Conservation (phyloP, 805 yeast species). For the Hanseniaspora lachancei region DNA sequence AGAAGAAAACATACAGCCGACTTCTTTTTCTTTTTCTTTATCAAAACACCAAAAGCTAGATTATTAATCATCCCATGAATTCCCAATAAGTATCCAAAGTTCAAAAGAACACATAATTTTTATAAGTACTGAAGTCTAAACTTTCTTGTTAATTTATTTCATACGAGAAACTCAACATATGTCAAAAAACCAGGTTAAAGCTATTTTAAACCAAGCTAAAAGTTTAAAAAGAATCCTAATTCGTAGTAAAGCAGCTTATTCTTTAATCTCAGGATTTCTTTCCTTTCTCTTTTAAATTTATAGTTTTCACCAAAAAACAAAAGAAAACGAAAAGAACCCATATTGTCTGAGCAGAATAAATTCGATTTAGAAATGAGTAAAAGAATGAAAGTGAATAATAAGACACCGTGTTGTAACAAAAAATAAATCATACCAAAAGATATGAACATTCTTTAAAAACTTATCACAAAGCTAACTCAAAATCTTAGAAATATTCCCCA, state of each 20-base stretch:
- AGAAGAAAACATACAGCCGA: not conserved
- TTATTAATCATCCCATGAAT: constrained; percentile 1
- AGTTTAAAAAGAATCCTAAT: not conserved
- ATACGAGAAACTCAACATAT: not conserved
- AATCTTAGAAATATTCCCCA: not conserved
- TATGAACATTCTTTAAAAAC: too few species aligned
- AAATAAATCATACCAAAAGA: too few species aligned
- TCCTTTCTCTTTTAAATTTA: too few species aligned
- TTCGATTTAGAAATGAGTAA: too few species aligned
- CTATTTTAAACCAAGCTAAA: not conserved
- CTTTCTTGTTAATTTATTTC: not conserved
- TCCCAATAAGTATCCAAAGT: not conserved
- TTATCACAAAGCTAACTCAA: too few species aligned
- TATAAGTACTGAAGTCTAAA: not conserved
- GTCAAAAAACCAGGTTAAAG: not conserved
- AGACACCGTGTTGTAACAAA: too few species aligned
- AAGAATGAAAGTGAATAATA: too few species aligned
- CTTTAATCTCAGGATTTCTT: too few species aligned
- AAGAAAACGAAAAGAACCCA: too few species aligned
- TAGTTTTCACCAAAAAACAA: too few species aligned
- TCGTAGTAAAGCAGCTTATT: too few species aligned
- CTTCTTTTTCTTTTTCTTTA: not conserved
- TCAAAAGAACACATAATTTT: not conserved
- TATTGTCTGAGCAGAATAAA: too few species aligned
- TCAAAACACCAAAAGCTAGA: not conserved